These are phyloP conservation scores for Gymnopus androsaceus DNA, from an alignment of 1,284 basidiomycete species.

Conservation along the genomic window DNA sequence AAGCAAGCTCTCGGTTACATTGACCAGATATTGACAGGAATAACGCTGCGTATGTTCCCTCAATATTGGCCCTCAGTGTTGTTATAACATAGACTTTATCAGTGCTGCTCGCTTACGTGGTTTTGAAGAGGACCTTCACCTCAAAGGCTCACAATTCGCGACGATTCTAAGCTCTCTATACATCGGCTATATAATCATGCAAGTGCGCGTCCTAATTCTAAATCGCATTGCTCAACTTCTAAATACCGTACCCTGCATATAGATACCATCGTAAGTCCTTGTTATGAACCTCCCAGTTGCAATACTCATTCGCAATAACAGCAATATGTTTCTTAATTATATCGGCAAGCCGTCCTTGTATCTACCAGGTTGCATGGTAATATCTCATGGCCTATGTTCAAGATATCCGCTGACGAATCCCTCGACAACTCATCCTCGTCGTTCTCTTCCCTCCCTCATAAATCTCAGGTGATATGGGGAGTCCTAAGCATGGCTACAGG, in stretches of 20 bases:
- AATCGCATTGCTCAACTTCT: background rate
- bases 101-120: constrained; percentile 71
- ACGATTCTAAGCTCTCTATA: constrained; percentile 76
- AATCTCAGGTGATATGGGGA: constrained; percentile 59
- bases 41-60: constrained; percentile 52
- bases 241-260: background rate
- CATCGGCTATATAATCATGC: constrained; percentile 80
- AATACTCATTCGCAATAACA: too few species aligned
- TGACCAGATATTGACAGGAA: constrained; percentile 62
- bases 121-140: constrained; percentile 67
- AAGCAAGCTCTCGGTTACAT: background rate
- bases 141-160: constrained; percentile 67
- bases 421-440: too few species aligned
- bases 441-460: background rate
- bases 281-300: too few species aligned
- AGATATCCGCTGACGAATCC: background rate
- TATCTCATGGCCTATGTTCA: too few species aligned
- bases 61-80: background rate
- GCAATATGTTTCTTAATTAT: constrained; percentile 74
- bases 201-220: constrained; percentile 64
- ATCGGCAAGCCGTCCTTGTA: constrained; percentile 76
- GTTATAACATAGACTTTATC: constrained; percentile 6
- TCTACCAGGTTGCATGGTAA: constrained; percentile 69
- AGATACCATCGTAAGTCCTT: too few species aligned
- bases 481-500: constrained; percentile 64